Evolutionary conservation across 108 stramenopile genomes (phyloP), one percentile per base, ranked within the genome.

Genomic region (Hondaea fermentalgiana): DNA sequence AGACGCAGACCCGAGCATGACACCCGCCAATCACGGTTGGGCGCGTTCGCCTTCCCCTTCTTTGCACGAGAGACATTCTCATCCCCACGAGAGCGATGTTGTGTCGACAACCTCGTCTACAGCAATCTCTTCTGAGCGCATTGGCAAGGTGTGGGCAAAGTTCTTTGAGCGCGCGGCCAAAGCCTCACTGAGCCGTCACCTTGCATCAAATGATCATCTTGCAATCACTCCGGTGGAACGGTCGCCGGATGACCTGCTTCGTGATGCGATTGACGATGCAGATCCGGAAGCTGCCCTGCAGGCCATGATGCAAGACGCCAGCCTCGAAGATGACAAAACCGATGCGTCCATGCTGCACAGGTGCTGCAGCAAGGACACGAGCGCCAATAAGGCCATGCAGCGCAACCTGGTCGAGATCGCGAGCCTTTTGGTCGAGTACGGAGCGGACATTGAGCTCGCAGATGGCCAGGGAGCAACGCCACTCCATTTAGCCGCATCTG

Each of bases 61-160:
- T 0, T 35, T 35, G 35, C 35, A 35, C 35, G 35, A 35, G 35
- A 35, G 35, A 35, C 35, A 35, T 35, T 35, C 35, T 35, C 35
- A 35, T 0, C 42, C 16, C 42, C 35, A 69, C 6, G 64, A 42
- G 25, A 69, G 17, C 3, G 17, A 28, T 28, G 4, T 42, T 10
- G 64, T 35, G 64, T 14, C 64, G 8, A 10, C 35, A 17, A 35
- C 6, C 42, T 69, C 64, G 42, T 69, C 64, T 8, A 28, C 10
- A 1, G 49, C 45, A 12, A 53, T 83, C 28, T 83, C 51, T 45
- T 8, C 76, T 0, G 76, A 83, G 23, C 44, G 25, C 14, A 45
- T 83, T 12, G 76, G 76, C 51, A 83, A 83, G 28, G 76, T 83
- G 0, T 83, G 76, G 76, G 76, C 76, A 17, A 83, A 83, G 76